A percentile compares a stretch with the other conserved stretches of the same genome.
Evolutionary conservation across 768 basidiomycete genomes (phyloP).

Genomic region (Termitomyces sp.): DNA sequence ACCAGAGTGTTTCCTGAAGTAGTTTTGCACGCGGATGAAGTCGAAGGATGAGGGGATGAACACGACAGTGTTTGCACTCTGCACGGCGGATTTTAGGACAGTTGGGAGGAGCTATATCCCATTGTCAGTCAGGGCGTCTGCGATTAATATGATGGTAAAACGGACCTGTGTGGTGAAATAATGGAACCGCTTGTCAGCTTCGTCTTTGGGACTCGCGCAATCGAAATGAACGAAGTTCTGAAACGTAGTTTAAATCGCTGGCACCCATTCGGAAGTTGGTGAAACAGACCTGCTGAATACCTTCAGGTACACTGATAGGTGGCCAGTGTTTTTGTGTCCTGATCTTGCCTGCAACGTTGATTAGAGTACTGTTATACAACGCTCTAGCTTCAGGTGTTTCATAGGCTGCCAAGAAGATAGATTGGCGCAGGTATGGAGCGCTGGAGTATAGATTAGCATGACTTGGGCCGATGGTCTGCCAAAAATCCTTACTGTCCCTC

Average conservation of each 20-base stretch:
- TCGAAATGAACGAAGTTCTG: constrained; percentile 78
- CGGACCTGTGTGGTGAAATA: constrained; percentile 81
- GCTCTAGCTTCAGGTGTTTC: constrained; percentile 87
- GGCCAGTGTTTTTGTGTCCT: constrained; percentile 63
- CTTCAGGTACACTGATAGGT: constrained; percentile 75
- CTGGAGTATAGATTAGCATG: constrained; percentile 32
- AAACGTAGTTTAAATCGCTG: background rate
- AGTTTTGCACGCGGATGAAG: constrained; percentile 86
- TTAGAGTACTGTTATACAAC: constrained; percentile 68
- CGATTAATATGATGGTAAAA: background rate
- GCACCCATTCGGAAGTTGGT: background rate
- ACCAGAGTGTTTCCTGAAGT: constrained; percentile 69
- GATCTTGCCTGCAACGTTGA: constrained; percentile 84
- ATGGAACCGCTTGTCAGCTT: constrained; percentile 82
- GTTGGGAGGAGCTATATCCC: constrained; percentile 64
- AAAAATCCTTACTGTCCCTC: constrained; percentile 72
- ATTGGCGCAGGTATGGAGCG: constrained; percentile 83
- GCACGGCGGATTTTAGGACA: constrained; percentile 88
- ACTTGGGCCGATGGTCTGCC: background rate
- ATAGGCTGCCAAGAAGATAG: constrained; percentile 80
- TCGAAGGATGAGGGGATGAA: constrained; percentile 96
- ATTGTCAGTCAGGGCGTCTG: background rate
- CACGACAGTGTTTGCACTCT: constrained; percentile 82
- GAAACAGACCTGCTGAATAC: constrained; percentile 67
- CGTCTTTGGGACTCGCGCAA: constrained; percentile 61